Conservation (phyloP, 2,329 filamentous ascomycete species). For the Drechslerella dactyloides region DNA sequence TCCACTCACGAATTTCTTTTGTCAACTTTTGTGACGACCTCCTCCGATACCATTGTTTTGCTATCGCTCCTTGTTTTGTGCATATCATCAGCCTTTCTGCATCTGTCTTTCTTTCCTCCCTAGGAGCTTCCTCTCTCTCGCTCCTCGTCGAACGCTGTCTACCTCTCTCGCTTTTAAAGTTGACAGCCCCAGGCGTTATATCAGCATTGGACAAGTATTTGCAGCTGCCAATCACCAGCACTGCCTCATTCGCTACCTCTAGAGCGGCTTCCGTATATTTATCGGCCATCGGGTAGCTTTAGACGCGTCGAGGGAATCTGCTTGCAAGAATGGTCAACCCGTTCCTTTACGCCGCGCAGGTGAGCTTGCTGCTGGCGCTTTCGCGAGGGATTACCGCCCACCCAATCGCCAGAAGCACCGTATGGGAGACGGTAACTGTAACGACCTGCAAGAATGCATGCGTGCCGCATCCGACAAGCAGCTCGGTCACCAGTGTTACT, state of each 20-base stretch:
- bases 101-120: not conserved
- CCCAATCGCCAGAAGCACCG: conserved; percentile 26
- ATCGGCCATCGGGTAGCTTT: conserved; percentile 2
- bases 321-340: conserved; percentile 29
- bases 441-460: conserved; percentile 25
- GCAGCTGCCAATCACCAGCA: not conserved
- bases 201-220: not conserved
- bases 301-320: conserved; percentile 13
- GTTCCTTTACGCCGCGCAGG: conserved; percentile 20
- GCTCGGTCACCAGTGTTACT: not conserved
- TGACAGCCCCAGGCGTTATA: not conserved
- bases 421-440: conserved; percentile 40
- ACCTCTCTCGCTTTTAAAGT: not conserved
- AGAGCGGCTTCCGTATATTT: not conserved
- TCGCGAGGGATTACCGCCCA: conserved; percentile 12
- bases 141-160: not conserved
- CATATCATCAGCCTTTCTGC: conserved; percentile 13
- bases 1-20: conserved; percentile 50
- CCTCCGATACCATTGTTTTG: conserved; percentile 4
- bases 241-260: not conserved
- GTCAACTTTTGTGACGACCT: conserved; percentile 23
- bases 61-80: not conserved
- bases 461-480: conserved; percentile 16
- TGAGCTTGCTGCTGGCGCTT: conserved; percentile 17
- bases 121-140: not conserved